These are phyloP conservation scores for Aphanoascus verrucosus DNA, from an alignment of 2,329 filamentous ascomycete genomes.

Conservation along the genomic window DNA sequence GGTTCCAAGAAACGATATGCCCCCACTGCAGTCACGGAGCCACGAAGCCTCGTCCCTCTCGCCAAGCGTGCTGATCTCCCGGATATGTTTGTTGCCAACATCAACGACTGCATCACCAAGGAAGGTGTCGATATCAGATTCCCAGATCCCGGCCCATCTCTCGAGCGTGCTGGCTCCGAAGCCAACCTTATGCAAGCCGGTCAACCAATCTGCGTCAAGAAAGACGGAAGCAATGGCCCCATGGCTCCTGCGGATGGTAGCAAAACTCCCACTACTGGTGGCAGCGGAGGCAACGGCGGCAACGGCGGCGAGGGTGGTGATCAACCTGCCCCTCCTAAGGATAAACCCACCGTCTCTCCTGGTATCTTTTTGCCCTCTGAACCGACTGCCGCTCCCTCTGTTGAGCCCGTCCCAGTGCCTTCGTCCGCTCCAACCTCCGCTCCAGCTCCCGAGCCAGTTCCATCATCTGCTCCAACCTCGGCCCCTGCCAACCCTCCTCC, in stretches of 20 bases:
- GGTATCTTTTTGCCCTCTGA: constrained; percentile 3
- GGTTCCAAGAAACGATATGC: constrained; percentile 34
- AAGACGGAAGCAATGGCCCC: constrained; percentile 23
- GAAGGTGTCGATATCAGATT: constrained; percentile 52
- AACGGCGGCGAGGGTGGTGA: constrained; percentile 16
- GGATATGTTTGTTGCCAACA: constrained; percentile 64
- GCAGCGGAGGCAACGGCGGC: constrained; percentile 17
- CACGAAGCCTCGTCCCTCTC: constrained; percentile 24
- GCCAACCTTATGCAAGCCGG: constrained; percentile 28
- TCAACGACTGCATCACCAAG: constrained; percentile 48
- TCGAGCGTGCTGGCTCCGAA: constrained; percentile 40
- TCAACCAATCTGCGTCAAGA: constrained; percentile 21
- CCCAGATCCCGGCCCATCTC: constrained; percentile 53
- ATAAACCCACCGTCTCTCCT: constrained; percentile 1
- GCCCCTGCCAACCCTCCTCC: constrained; percentile 1
- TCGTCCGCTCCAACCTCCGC: constrained; percentile 17
- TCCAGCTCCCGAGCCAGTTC: constrained; percentile 12
- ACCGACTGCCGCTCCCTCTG: not conserved
- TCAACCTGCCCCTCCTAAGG: not conserved
- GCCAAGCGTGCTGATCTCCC: constrained; percentile 54
- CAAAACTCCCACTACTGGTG: constrained; percentile 21
- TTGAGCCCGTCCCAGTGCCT: constrained; percentile 3
- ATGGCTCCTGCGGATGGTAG: constrained; percentile 23
- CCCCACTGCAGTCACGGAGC: constrained; percentile 10
- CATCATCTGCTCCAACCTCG: constrained; percentile 6